Base-by-base conservation (phyloP, 768 basidiomycete genomes). In the Galerina sulciceps region DNA sequence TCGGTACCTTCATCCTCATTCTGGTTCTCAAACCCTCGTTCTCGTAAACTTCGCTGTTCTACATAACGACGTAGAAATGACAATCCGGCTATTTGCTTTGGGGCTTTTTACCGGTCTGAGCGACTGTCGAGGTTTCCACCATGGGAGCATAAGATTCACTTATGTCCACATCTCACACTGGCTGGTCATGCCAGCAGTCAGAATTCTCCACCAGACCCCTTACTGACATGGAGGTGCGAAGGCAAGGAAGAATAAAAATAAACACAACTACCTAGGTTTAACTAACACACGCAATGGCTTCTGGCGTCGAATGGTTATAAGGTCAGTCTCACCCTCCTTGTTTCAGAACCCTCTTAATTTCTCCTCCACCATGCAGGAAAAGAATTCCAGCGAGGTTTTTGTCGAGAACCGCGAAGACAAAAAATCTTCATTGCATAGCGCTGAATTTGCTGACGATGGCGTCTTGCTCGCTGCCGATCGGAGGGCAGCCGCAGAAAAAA, bases 401-500 rank as follows among this genome's bases (percentile, higher is more conserved):
- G 44, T 45, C 26, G 43, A 55, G 35, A 34, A 10, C 22, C 43
- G 44, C n/a, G 46, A 55, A 44, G 36, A 45, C 26, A 31, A 31
- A 8, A 8, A 31, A 35, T 46, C 44, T 46, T 37, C 44, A 2
- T 43, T 18, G 3, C 18, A 34, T 10, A n/a, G 22, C 31, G 31
- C 8, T 11, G 34, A 31, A 15, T 42, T 34, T 26, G 42, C 40
- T 10, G 44, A 37, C 54, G 35, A 55, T 55, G 44, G 54, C 20
- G 23, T 46, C 31, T 18, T 55, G 31, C 54, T 55, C 18, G 45
- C 35, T 18, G 31, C n/a, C 18, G 43, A 46, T 38, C 44, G 35
- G n/a, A 31, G 54, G 15, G 34, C 43, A 11, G 36, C 36, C 6
- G 77, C 75, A 9, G 78, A 80, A 65, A 67, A 69, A 57, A 72